Evolutionary conservation across 2,329 filamentous ascomycete species (phyloP).

Genomic region (Alternaria rosae): DNA sequence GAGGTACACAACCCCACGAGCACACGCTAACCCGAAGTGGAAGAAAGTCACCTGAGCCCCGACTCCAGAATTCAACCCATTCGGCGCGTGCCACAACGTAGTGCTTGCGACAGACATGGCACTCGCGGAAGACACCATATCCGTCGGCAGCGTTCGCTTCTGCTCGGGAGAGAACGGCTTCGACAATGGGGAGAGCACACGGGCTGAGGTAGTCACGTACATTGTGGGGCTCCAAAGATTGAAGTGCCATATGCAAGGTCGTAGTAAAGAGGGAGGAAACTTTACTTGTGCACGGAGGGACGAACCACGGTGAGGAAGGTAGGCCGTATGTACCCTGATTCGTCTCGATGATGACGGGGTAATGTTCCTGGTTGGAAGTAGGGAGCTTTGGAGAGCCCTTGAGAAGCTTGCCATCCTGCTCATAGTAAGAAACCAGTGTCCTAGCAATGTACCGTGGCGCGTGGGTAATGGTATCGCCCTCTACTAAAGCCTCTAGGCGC

Average conservation of each 20-base stretch:
- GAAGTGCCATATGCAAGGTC: slow-evolving; percentile 22
- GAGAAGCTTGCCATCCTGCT: slow-evolving; percentile 24
- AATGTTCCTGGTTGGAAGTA: slow-evolving; percentile 10
- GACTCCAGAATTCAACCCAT: slow-evolving; percentile 44
- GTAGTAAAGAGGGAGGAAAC: slow-evolving; percentile 25
- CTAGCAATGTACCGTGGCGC: slow-evolving; percentile 25
- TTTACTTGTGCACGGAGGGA: slow-evolving; percentile 17
- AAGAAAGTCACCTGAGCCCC: slow-evolving; percentile 10
- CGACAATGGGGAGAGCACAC: slow-evolving; percentile 4
- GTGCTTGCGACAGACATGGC: slow-evolving; percentile 35
- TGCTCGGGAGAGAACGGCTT: slow-evolving; percentile 24
- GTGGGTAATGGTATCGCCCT: background rate
- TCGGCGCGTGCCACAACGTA: slow-evolving; percentile 40
- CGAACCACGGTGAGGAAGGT: slow-evolving; percentile 24
- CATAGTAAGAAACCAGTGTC: slow-evolving; percentile 32
- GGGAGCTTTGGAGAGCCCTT: slow-evolving; percentile 20
- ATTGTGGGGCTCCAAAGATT: background rate
- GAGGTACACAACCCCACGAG: slow-evolving; percentile 43
- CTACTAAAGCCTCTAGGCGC: background rate
- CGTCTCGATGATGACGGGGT: slow-evolving; percentile 28
- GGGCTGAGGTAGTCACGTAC: background rate
- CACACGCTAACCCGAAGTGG: slow-evolving; percentile 40
- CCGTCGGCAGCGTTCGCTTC: slow-evolving; percentile 17
- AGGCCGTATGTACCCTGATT: slow-evolving; percentile 24
- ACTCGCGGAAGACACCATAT: slow-evolving; percentile 31